Evolutionary conservation across 1,284 basidiomycete species (phyloP).

Genomic region (Trichosporon coremiiforme): DNA sequence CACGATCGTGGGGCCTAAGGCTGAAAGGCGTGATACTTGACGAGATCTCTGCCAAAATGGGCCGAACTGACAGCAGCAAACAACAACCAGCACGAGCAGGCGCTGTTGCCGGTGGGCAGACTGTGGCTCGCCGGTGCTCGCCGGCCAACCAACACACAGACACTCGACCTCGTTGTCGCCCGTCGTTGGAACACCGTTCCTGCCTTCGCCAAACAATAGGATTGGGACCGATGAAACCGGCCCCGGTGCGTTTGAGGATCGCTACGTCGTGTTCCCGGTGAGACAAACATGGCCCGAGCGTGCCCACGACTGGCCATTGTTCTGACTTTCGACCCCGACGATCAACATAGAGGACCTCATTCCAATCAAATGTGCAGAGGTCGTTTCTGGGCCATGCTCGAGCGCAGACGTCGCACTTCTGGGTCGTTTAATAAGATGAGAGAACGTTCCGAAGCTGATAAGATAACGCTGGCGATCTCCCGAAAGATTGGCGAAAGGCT

Average conservation of each 20-base stretch:
- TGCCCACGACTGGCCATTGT: not conserved
- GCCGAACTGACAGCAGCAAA: not conserved
- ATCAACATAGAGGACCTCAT: conserved; percentile 11
- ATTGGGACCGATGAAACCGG: not conserved
- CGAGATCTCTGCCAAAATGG: not conserved
- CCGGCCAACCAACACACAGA: not conserved
- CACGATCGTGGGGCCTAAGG: not conserved
- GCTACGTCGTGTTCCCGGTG: not conserved
- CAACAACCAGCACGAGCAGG: no score
- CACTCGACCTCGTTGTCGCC: not conserved
- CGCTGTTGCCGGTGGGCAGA: no score
- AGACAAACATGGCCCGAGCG: not conserved
- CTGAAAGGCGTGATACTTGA: no score
- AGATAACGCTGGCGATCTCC: not conserved
- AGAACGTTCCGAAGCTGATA: conserved; percentile 3
- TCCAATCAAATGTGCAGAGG: conserved; percentile 15
- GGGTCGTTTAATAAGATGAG: not conserved
- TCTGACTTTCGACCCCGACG: not conserved
- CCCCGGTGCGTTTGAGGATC: not conserved
- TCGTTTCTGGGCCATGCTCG: not conserved
- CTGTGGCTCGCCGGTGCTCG: no score
- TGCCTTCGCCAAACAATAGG: not conserved
- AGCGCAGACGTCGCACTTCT: not conserved
- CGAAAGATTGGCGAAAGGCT: not conserved
- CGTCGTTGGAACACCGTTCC: not conserved